Conservation (phyloP, 495 filamentous ascomycete species). For the Penicillium angulare region DNA sequence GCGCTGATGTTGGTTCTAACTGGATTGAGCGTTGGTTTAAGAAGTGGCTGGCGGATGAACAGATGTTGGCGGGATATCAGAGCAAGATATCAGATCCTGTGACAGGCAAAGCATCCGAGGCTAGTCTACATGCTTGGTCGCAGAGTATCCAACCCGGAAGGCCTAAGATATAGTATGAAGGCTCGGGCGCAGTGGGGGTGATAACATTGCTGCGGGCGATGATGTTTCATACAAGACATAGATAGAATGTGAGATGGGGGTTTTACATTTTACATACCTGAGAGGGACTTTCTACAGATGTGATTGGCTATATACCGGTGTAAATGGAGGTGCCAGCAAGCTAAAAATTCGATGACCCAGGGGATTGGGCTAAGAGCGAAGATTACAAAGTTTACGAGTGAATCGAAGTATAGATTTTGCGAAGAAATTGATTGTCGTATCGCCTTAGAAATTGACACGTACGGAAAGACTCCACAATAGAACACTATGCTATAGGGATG, state of each 20-base stretch:
- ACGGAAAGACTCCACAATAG: slow-evolving; percentile 10
- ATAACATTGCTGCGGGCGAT: too few species aligned
- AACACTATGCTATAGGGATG: slow-evolving; percentile 10
- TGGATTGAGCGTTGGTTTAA: slow-evolving; percentile 17
- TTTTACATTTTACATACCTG: too few species aligned
- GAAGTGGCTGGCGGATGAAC: slow-evolving; percentile 14
- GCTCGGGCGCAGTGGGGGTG: too few species aligned
- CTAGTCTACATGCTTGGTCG: slow-evolving; percentile 14
- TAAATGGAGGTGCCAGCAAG: too few species aligned
- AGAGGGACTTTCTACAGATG: too few species aligned
- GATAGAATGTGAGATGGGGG: too few species aligned
- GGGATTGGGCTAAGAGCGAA: too few species aligned
- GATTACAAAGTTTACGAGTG: too few species aligned
- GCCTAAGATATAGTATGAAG: background rate
- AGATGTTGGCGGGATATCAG: slow-evolving; percentile 9
- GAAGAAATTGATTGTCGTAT: slow-evolving; percentile 12
- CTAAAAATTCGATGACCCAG: too few species aligned
- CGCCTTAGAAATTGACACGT: slow-evolving; percentile 21
- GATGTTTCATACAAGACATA: too few species aligned
- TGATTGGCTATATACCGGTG: too few species aligned
- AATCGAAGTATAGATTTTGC: background rate
- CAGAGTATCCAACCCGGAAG: background rate
- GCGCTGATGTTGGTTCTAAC: slow-evolving; percentile 25
- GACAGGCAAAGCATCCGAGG: slow-evolving; percentile 5
- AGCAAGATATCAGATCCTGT: slow-evolving; percentile 15